Evolutionary conservation across 2,329 filamentous ascomycete species (phyloP).

Genomic region (Ceratocystiopsis sp.): DNA sequence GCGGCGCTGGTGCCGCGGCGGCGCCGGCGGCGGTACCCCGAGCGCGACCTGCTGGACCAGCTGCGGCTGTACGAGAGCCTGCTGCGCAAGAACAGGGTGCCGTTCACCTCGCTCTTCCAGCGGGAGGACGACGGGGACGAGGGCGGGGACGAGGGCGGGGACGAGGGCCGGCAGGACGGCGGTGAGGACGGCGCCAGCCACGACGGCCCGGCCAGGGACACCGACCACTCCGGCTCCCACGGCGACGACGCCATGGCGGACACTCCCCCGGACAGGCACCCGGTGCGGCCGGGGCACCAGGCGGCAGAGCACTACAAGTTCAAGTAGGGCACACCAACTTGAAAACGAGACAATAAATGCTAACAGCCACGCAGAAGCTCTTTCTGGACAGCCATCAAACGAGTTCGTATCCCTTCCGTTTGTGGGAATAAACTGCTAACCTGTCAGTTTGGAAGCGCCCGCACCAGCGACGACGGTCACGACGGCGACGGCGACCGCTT

Average conservation of each 20-base stretch:
- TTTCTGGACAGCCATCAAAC: too few species aligned
- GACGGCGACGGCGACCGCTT: too few species aligned
- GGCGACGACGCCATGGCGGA: not conserved
- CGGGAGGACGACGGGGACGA: not conserved
- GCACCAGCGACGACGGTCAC: too few species aligned
- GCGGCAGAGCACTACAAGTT: too few species aligned
- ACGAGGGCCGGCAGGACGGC: not conserved
- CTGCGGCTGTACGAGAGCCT: conserved; percentile 39
- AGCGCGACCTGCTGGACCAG: conserved; percentile 40
- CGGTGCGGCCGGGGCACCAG: too few species aligned
- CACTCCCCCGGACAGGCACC: too few species aligned
- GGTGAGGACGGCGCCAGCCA: not conserved
- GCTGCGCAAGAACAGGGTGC: conserved; percentile 34
- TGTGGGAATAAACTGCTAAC: too few species aligned
- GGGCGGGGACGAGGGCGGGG: not conserved
- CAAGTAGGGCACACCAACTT: too few species aligned
- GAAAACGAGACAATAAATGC: not conserved
- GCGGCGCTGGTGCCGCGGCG: conserved; percentile 20
- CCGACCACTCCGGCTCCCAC: not conserved
- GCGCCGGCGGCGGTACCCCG: conserved; percentile 29
- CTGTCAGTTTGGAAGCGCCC: too few species aligned
- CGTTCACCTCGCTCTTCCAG: conserved; percentile 27
- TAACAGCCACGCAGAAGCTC: conserved; percentile 9
- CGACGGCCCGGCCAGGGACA: not conserved
- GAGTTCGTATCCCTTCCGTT: too few species aligned